Evolutionary conservation across 208 protist genomes (phyloP).

Genomic region (Trichomonas tenax): DNA sequence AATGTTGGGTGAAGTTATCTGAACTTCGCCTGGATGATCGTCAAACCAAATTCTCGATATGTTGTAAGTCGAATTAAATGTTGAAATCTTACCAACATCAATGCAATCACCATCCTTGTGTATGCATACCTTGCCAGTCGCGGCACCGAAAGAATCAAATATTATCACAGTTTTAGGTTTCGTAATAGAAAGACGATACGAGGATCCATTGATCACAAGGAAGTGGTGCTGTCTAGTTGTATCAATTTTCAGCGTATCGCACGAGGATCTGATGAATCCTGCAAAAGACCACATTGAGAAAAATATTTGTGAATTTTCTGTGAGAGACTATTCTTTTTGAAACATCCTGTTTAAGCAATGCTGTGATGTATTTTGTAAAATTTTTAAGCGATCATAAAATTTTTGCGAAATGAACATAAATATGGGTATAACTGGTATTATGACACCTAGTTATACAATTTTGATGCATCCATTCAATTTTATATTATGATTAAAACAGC

Average conservation of each 20-base stretch:
- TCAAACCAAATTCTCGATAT: background rate
- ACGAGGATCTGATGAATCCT: too few species aligned
- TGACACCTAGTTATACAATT: too few species aligned
- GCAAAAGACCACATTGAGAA: too few species aligned
- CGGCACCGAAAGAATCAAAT: background rate
- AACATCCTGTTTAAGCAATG: too few species aligned
- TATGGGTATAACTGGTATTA: too few species aligned
- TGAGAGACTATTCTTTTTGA: too few species aligned
- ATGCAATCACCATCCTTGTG: background rate
- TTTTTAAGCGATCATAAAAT: too few species aligned
- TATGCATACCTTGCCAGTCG: background rate
- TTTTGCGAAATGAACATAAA: too few species aligned
- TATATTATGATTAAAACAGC: too few species aligned
- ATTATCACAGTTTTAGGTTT: background rate
- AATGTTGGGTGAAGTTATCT: background rate
- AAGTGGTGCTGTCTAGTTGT: background rate
- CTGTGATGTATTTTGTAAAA: too few species aligned
- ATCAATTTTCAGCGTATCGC: background rate
- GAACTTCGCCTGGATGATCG: background rate
- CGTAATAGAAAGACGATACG: background rate
- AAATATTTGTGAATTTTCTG: too few species aligned
- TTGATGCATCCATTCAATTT: too few species aligned
- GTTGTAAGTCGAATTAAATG: background rate
- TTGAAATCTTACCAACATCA: background rate
- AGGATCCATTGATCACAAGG: background rate